A percentile compares a stretch with the other conserved stretches of the same genome.
Conservation (phyloP, 192 early-diverging fungal genomes). For the Polychytrium aggregatum region DNA sequence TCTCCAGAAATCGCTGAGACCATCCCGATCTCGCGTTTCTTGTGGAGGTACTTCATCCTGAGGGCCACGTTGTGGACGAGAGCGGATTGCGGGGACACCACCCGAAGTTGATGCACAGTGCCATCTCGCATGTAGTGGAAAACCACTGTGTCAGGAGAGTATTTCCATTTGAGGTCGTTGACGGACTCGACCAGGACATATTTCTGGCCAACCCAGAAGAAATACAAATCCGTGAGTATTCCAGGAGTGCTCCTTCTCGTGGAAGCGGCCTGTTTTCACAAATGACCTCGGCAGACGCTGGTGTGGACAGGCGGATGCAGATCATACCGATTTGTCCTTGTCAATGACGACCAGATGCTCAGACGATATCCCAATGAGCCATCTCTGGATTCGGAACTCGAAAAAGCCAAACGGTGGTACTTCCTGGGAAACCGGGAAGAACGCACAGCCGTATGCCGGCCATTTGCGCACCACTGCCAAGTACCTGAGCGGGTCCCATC, state of each 20-base stretch:
- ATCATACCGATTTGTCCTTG: slow-evolving; percentile 28
- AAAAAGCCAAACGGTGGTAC: slow-evolving; percentile 43
- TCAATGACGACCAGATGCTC: slow-evolving; percentile 38
- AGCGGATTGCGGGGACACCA: slow-evolving; percentile 14
- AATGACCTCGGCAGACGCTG: not conserved
- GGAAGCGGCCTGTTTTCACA: no score
- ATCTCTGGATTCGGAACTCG: slow-evolving; percentile 38
- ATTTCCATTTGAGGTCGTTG: not conserved
- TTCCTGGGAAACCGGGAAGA: slow-evolving; percentile 38
- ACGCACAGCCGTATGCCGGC: slow-evolving; percentile 41
- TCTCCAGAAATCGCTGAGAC: no score
- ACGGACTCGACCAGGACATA: slow-evolving; percentile 12
- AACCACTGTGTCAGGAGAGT: not conserved
- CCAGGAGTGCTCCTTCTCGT: no score
- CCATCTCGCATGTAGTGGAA: slow-evolving; percentile 1
- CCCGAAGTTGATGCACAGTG: slow-evolving; percentile 10
- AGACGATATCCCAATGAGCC: slow-evolving; percentile 32
- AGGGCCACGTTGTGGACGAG: slow-evolving; percentile 20
- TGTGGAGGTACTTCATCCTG: slow-evolving; percentile 16
- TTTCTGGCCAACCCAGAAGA: not conserved
- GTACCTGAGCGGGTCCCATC: slow-evolving; percentile 18
- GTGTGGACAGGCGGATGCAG: not conserved
- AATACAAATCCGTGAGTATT: no score
- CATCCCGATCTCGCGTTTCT: no score
- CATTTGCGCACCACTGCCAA: slow-evolving; percentile 31